Base-by-base conservation (phyloP, 192 early-diverging fungal genomes). In the Coemansia sp. region DNA sequence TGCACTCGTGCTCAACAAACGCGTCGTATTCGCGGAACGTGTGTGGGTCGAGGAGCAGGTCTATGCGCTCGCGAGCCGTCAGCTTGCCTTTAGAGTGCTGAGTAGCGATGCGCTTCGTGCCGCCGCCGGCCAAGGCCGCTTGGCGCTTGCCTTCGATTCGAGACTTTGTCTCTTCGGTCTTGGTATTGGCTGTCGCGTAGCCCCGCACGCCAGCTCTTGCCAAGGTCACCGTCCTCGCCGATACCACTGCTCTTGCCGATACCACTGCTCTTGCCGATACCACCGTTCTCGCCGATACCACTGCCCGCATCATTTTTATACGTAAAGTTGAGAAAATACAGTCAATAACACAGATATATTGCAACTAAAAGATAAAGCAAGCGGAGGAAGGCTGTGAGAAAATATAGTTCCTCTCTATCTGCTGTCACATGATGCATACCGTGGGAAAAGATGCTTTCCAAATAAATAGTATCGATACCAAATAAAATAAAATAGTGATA, bases 41-140 rank as follows among this genome's bases (percentile, higher is more conserved):
- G 12, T 85, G 85, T 7, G 83, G 55, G 75, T 98, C 96, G 25
- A 98, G 68, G 57, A 98, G 82, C 19, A 98, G 76, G 56, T 88
- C 86, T 49, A 96, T 76, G 14, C 96, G 87, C 79, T 98, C 96
- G 35, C 96, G 86, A 32, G 94, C 94, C 9, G 94, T 96, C 22
- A 98, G 84, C 74, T 95, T 96, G 41, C 96, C 94, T 88, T 94
- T 94, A 41, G 71, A 82, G 73, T 97, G 95, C 80, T 97, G 95
- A 22, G 88, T 84, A 50, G 85, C 87, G 54, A 93, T 91, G 57
- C 90, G 85, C 61, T 87, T 85, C 45, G 84, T 66, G 21, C 95
- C 95, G 37, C 95, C 95, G 53, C 95, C 95, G 14, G 87, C 51
- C 2, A 83, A 66, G 7, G 93, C 85, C 35, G 89, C 87, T 55